These are phyloP conservation scores for Kluyveromyces sp. DNA, from an alignment of 1,139 yeast species.

Conservation along the genomic window DNA sequence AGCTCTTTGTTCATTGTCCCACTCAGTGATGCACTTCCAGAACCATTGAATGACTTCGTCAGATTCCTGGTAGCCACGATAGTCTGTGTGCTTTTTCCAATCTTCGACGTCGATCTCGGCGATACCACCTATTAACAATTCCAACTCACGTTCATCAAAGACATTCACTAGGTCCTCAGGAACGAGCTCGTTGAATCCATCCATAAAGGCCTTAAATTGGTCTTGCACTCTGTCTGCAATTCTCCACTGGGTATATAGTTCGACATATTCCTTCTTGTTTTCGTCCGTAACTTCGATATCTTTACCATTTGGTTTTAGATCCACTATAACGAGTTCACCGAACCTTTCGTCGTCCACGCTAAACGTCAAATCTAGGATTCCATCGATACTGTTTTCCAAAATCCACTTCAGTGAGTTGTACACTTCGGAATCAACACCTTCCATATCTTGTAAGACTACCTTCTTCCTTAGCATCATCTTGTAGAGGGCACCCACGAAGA, in stretches of 20 bases:
- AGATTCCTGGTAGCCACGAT: slow-evolving; percentile 92
- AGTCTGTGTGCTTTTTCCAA: slow-evolving; percentile 98
- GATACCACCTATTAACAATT: slow-evolving; percentile 93
- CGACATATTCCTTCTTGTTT: slow-evolving; percentile 92
- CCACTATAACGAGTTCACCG: slow-evolving; percentile 87
- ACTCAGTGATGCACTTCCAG: slow-evolving; percentile 88
- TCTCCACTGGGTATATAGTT: slow-evolving; percentile 93
- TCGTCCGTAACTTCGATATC: slow-evolving; percentile 89
- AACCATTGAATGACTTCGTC: slow-evolving; percentile 98
- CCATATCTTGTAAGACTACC: slow-evolving; percentile 95
- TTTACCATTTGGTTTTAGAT: slow-evolving; percentile 81
- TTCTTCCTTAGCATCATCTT: slow-evolving; percentile 96
- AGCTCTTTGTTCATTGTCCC: slow-evolving; percentile 97
- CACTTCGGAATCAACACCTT: slow-evolving; percentile 96
- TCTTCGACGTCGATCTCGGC: slow-evolving; percentile 97
- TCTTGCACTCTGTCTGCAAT: slow-evolving; percentile 88
- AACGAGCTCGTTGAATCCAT: slow-evolving; percentile 93
- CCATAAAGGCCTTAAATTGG: slow-evolving; percentile 92
- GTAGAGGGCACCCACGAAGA: slow-evolving; percentile 95
- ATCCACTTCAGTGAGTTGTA: slow-evolving; percentile 94
- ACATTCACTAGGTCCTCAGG: slow-evolving; percentile 96
- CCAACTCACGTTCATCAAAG: slow-evolving; percentile 95
- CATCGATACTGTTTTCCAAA: slow-evolving; percentile 87
- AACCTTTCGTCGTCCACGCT: slow-evolving; percentile 94
- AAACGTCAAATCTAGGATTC: slow-evolving; percentile 78